These are phyloP conservation scores for Trametes villosa DNA, from an alignment of 768 basidiomycete species.

Conservation along the genomic window DNA sequence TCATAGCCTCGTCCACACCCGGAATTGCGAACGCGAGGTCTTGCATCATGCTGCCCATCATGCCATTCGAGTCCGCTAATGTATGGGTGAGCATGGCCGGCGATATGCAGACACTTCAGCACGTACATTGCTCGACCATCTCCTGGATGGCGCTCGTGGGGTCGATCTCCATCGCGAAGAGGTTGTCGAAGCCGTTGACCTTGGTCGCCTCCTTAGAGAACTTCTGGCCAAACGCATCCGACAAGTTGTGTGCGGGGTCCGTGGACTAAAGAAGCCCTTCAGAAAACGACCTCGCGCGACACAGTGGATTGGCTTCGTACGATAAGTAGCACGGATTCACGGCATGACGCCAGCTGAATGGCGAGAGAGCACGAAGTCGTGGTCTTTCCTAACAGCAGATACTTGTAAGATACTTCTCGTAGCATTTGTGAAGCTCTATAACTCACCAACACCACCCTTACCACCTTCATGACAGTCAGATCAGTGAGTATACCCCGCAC, in stretches of 20 bases:
- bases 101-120: too few relatives aligned
- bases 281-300: not conserved
- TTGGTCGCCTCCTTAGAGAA: constrained; percentile 99
- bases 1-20: constrained; percentile 99
- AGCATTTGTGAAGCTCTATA: not conserved
- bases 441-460: constrained; percentile 96
- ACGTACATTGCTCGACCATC: constrained; percentile 95
- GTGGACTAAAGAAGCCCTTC: constrained; percentile 68
- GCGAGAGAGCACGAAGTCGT: constrained; percentile 97
- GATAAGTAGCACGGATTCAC: constrained; percentile 96
- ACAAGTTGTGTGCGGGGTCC: constrained; percentile 99
- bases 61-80: constrained; percentile 82
- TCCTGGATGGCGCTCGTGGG: constrained; percentile 97
- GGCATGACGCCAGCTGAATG: constrained; percentile 88
- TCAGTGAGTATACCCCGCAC: constrained; percentile 18
- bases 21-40: constrained; percentile 99
- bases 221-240: constrained; percentile 98
- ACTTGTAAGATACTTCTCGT: not conserved
- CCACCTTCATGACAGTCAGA: constrained; percentile 62
- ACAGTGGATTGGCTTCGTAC: constrained; percentile 43
- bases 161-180: constrained; percentile 99
- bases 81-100: not conserved
- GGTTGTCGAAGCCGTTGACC: constrained; percentile 96
- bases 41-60: constrained; percentile 99
- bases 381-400: constrained; percentile 78